Conservation (phyloP, 2,329 filamentous ascomycete species). For the Zasmidium cellare region DNA sequence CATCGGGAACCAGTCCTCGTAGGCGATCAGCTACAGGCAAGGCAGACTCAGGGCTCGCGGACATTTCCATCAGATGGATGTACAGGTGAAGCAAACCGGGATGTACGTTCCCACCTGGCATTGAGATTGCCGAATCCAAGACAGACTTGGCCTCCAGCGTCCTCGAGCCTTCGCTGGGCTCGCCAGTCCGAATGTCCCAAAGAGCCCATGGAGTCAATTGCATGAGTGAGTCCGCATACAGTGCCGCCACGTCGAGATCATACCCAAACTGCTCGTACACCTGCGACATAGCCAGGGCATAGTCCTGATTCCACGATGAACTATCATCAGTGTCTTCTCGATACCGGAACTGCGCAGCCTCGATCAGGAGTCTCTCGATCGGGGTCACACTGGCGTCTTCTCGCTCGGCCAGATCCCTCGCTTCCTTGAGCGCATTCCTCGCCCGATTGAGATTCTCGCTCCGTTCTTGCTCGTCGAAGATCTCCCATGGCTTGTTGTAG, state of each 20-base stretch:
- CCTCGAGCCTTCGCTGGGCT: conserved; percentile 55
- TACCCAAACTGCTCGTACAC: conserved; percentile 55
- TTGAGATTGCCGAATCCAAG: conserved; percentile 59
- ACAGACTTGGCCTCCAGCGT: conserved; percentile 60
- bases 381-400: conserved; percentile 41
- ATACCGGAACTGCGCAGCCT: conserved; percentile 63
- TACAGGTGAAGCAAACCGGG: conserved; percentile 74
- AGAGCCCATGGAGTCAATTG: conserved; percentile 65
- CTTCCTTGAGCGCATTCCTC: conserved; percentile 48
- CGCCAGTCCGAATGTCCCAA: conserved; percentile 61
- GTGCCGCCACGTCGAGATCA: conserved; percentile 63
- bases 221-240: conserved; percentile 67
- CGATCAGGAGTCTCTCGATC: conserved; percentile 63
- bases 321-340: conserved; percentile 54
- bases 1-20: conserved; percentile 65
- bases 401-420: conserved; percentile 37
- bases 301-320: conserved; percentile 57
- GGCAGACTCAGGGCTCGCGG: conserved; percentile 62
- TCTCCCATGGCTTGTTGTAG: conserved; percentile 76
- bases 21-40: conserved; percentile 62
- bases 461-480: conserved; percentile 65
- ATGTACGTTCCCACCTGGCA: conserved; percentile 55
- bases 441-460: conserved; percentile 51
- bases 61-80: conserved; percentile 80
- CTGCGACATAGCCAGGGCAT: conserved; percentile 61